Base-by-base conservation (phyloP, 2,329 filamentous ascomycete genomes). In the Lasiodiplodia sp. region DNA sequence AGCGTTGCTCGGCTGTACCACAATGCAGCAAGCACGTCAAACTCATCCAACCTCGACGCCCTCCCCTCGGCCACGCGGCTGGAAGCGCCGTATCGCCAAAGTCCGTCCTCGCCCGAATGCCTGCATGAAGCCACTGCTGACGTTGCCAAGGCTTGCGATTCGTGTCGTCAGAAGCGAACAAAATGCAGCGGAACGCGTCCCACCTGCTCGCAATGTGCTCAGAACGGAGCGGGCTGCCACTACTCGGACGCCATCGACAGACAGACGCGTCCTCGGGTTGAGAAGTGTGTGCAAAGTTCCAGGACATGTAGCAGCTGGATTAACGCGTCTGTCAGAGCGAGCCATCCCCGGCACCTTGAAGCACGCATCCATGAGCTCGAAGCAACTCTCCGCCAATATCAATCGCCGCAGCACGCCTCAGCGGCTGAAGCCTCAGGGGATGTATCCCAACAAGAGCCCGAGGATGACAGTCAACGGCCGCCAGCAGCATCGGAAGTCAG, bases 61-160 rank as follows among this genome's bases (percentile, higher is more conserved):
- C 18, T 25, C 38, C 2, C 60, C 34, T 25, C 47, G 60, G 4
- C n/a, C 60, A 1, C 60, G 60, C 23, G 60, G 60, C 31, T 64
- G 60, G 60, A 64, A 51, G 47, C 60, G 60, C n/a, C 60, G 60
- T 6, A 52, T 64, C n/a, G 60, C 60, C 21, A 64, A 64, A 25
- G 60, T 38, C 10, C 7, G 60, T 47, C 2, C 12, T n/a, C 38
- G 5, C 11, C 31, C 10, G 2, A n/a, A 1, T 11, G 3, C 11
- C 44, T 25, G 5, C 18, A n/a, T 7, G 1, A 34, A 6, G 16
- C 28, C 28, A 25, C 11, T 10, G 31, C 60, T 52, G 16, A 64
- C 60, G 3, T 18, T 5, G 18, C 12, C 60, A 52, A 64, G 60
- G 60, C 60, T 21, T 64, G 60, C 60, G 60, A 64, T 14, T 38